Evolutionary conservation across 179 eudicot genomes (phyloP).

Genomic region (Spergularia azorica): DNA sequence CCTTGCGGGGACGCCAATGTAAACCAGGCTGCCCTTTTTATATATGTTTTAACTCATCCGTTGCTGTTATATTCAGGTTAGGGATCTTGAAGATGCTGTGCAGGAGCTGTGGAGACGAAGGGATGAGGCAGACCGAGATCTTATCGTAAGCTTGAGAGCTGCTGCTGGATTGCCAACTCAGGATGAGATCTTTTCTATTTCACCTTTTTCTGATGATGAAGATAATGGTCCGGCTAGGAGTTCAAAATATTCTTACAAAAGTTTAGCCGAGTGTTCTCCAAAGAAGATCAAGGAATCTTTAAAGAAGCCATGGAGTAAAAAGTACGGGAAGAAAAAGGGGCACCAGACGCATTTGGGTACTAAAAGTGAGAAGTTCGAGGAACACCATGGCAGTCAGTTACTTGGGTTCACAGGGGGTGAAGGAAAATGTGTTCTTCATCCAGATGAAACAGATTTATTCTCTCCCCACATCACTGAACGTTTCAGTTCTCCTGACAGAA

Average conservation of each 20-base stretch:
- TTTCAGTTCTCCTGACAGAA: slow-evolving; percentile 44
- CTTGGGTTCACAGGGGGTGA: slow-evolving; percentile 36
- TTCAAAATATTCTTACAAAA: slow-evolving; percentile 73
- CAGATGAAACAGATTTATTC: slow-evolving; percentile 31
- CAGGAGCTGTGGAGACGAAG: slow-evolving; percentile 93
- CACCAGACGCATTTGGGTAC: slow-evolving; percentile 30
- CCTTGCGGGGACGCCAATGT: too few species aligned
- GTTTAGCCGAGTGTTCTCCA: slow-evolving; percentile 64
- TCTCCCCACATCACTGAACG: slow-evolving; percentile 54
- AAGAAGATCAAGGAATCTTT: slow-evolving; percentile 65
- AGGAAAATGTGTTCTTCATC: slow-evolving; percentile 39
- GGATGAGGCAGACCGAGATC: slow-evolving; percentile 76
- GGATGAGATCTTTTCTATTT: slow-evolving; percentile 83
- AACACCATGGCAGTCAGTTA: slow-evolving; percentile 38
- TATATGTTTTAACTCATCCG: not conserved
- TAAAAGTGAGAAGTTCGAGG: slow-evolving; percentile 45
- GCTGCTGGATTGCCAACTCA: slow-evolving; percentile 94
- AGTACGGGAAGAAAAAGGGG: slow-evolving; percentile 60
- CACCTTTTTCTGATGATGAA: slow-evolving; percentile 98
- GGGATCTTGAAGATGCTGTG: slow-evolving; percentile 92
- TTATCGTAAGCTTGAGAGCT: slow-evolving; percentile 81
- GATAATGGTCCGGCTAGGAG: slow-evolving; percentile 57
- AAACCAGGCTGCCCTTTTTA: too few species aligned
- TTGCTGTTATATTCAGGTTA: slow-evolving; percentile 45
- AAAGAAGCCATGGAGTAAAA: slow-evolving; percentile 66